Evolutionary conservation across 225 moss, liverwort and hornwort genomes (phyloP), one percentile per base, ranked within the genome.

Genomic region (Neckera pumila): DNA sequence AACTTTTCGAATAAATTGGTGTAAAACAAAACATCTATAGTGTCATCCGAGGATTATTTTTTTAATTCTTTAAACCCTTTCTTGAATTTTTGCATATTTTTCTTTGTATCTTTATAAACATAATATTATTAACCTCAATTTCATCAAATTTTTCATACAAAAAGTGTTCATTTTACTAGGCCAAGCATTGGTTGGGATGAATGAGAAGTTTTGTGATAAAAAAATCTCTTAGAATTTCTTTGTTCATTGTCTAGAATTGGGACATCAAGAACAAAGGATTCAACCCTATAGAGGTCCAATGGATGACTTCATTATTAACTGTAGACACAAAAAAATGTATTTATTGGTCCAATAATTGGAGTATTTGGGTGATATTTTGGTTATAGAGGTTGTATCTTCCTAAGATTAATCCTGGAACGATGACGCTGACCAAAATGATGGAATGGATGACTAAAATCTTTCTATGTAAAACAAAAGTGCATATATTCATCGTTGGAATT

Each of bases 261-360:
- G 1, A 19, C 0, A 0, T 20, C 7, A 20, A 49, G 0, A 1
- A 2, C 4, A 31, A 12, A 19, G 1, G 7, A 0, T 0, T 45
- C 49, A 49, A 47, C 1, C 3, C 3, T 17, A 0, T 45, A 45
- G 47, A 75, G 4, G 1, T 31, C 1, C 0, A 0, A 30, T 49
- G 0, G 1, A 49, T 30, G 49, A 19, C 2, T 31, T 31, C 3
- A 5, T 0, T 18, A 0, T 17, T 17, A 45, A 47, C 7, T 31
- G 2, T 49, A 31, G 1, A 33, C 33, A 75, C 12, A 12, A 31
- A 51, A 19, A 0, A 33, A 0, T 12, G 1, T 1, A 33, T 1
- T 11, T 33, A 33, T 20, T 33, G 0, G 7, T 31, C 0, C 0
- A 20, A 20, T 74, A 49, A 7, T 31, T 33, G 4, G 2, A 75